phyloP scores from a whole-genome alignment of 257 asterid species.

The Dorcoceras hygrometricum region DNA sequence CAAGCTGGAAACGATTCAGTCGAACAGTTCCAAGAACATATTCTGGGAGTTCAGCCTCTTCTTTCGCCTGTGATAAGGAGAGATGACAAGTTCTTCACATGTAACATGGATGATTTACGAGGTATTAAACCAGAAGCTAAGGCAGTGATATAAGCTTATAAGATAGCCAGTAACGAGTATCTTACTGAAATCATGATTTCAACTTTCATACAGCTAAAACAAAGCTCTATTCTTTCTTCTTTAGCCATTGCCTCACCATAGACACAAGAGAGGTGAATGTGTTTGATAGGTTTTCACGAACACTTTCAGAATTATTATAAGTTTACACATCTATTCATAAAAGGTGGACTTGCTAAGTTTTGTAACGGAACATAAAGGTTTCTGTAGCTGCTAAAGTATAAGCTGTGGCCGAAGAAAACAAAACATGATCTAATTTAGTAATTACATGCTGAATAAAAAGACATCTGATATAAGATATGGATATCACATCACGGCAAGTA shows the following conservation, averaged over 20 bases:
- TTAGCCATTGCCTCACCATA: not conserved
- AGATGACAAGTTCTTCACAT: not conserved
- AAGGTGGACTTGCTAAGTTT: not conserved
- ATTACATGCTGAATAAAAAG: not conserved
- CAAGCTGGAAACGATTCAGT: constrained; percentile 67
- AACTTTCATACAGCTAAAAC: not conserved
- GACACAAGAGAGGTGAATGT: not conserved
- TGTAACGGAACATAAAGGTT: not conserved
- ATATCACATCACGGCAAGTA: not conserved
- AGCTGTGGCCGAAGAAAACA: not conserved
- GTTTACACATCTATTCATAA: not conserved
- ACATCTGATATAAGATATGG: not conserved
- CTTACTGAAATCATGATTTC: not conserved
- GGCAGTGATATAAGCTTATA: not conserved
- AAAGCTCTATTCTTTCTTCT: not conserved
- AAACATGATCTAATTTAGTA: not conserved
- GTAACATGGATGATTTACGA: not conserved
- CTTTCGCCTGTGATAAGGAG: constrained; percentile 61
- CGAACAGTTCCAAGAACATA: constrained; percentile 88
- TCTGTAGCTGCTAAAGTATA: not conserved
- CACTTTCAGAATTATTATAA: not conserved
- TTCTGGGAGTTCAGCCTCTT: constrained; percentile 89
- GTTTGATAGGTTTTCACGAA: not conserved
- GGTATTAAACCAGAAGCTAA: not conserved
- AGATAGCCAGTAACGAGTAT: not conserved